Base-by-base conservation (phyloP, 1,139 yeast genomes). In the Saccharomyces uvarum region DNA sequence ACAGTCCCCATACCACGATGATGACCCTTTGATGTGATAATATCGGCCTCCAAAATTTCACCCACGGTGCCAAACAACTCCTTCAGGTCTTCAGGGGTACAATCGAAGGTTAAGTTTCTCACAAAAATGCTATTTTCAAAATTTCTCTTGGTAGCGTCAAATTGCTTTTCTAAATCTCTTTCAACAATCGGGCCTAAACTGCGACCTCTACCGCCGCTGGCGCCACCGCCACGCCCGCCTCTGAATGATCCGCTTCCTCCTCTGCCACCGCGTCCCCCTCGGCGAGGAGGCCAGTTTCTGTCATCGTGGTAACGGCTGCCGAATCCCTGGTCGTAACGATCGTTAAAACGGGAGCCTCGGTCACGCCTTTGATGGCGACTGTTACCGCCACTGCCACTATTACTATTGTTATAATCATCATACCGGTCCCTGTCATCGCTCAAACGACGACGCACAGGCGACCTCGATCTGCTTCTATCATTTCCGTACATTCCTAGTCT, bases 1-100 rank as follows among this genome's bases (percentile, higher is more conserved):
- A 90, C 96, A 26, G 96, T 87, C 50, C 89, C 90, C 90, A 83
- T 84, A 60, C 97, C 88, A 74, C 93, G 75, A 69, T 89, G 83
- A 64, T 87, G 86, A 54, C 93, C 93, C 61, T 85, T 79, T 56
- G 79, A 77, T n/a, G 85, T 83, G 53, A 89, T 85, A 54, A 90
- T 84, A 67, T 89, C 97, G 2, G 97, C 96, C 61, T 88, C 80
- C 19, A 84, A 77, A 48, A 90, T 86, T 33, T 77, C 79, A 57
- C 93, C 95, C 46, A 83, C 83, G 48, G 69, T 72, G 21, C 74
- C 71, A 67, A 85, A 84, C 59, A 80, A 75, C 26, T 75, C 80
- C 62, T 80, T 79, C 51, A 85, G 74, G 49, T 83, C 84, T 53
- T 73, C 70, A 59, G 86, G 77, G 42, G 80, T 76, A 56, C 80